Conservation (phyloP, 495 filamentous ascomycete genomes). For the Penicillium fimorum region DNA sequence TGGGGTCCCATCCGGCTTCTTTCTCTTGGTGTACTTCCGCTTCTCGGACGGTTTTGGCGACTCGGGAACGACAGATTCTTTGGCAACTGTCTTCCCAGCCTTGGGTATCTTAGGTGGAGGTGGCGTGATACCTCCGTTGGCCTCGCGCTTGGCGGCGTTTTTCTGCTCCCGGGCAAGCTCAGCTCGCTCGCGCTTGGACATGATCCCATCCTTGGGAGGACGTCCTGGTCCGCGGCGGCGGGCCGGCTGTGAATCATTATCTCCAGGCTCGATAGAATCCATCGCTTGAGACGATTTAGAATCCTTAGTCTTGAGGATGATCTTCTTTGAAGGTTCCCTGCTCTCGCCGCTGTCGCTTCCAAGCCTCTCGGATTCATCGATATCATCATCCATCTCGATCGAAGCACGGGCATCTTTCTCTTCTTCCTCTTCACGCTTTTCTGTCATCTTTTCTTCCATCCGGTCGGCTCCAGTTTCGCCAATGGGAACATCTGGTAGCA, state of each 20-base stretch:
- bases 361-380: slow-evolving; percentile 35
- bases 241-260: slow-evolving; percentile 45
- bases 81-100: slow-evolving; percentile 50
- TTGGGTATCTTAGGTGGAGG: slow-evolving; percentile 57
- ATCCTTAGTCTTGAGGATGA: slow-evolving; percentile 42
- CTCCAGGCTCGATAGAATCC: slow-evolving; percentile 37
- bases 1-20: slow-evolving; percentile 53
- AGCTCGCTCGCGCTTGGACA: slow-evolving; percentile 80
- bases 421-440: slow-evolving; percentile 34
- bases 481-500: slow-evolving; percentile 68
- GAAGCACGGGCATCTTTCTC: slow-evolving; percentile 29
- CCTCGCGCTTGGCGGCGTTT: slow-evolving; percentile 47
- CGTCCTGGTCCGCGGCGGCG: slow-evolving; percentile 82
- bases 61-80: slow-evolving; percentile 48
- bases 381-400: slow-evolving; percentile 38
- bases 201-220: slow-evolving; percentile 88
- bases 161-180: slow-evolving; percentile 63
- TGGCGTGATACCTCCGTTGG: slow-evolving; percentile 45
- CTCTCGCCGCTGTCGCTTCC: slow-evolving; percentile 34
- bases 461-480: slow-evolving; percentile 68
- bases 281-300: slow-evolving; percentile 27
- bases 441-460: slow-evolving; percentile 60
- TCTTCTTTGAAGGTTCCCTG: slow-evolving; percentile 37
- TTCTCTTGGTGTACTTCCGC: slow-evolving; percentile 75
- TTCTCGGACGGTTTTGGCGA: slow-evolving; percentile 63